Percentiles rank a stretch among this genome's conserved stretches.
Conservation (phyloP, 164 flowering plant species). For the Berberis vulgaris region DNA sequence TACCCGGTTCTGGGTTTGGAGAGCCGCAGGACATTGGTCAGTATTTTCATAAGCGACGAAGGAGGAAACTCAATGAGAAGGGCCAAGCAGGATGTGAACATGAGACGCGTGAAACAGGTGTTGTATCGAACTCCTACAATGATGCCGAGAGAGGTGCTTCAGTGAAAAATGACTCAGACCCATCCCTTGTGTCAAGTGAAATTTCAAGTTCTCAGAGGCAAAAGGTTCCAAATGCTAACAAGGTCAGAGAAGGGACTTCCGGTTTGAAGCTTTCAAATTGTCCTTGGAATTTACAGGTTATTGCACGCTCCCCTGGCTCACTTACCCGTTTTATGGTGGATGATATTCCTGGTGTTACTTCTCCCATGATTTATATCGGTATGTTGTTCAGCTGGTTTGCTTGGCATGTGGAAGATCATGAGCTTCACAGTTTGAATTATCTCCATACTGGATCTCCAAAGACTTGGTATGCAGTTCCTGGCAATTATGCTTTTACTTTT, state of each 20-base stretch:
- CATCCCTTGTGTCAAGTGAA: constrained; percentile 18
- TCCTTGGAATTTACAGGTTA: constrained; percentile 96
- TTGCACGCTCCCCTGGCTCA: constrained; percentile 91
- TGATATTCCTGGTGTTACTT: constrained; percentile 97
- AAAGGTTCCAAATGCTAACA: constrained; percentile 17
- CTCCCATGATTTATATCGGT: constrained; percentile 97
- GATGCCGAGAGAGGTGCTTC: constrained; percentile 2
- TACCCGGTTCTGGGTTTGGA: constrained; percentile 91
- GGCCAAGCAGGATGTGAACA: constrained; percentile 3
- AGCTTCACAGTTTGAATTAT: constrained; percentile 96
- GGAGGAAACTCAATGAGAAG: constrained; percentile 30
- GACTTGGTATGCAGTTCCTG: constrained; percentile 98
- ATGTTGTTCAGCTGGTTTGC: constrained; percentile 99
- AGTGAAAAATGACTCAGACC: constrained; percentile 11
- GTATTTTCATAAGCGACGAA: constrained; percentile 36
- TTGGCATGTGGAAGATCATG: constrained; percentile 99
- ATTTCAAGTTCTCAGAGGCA: constrained; percentile 13
- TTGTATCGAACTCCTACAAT: neutral
- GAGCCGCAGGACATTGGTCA: constrained; percentile 56
- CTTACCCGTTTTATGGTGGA: constrained; percentile 97
- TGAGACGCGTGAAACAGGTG: neutral
- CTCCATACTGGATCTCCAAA: constrained; percentile 89
- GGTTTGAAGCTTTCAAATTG: constrained; percentile 97
- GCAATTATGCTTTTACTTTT: constrained; percentile 73
- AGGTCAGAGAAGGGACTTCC: constrained; percentile 69